Evolutionary conservation across 805 yeast species (phyloP).

Genomic region (Dipodascopsis uninucleata): DNA sequence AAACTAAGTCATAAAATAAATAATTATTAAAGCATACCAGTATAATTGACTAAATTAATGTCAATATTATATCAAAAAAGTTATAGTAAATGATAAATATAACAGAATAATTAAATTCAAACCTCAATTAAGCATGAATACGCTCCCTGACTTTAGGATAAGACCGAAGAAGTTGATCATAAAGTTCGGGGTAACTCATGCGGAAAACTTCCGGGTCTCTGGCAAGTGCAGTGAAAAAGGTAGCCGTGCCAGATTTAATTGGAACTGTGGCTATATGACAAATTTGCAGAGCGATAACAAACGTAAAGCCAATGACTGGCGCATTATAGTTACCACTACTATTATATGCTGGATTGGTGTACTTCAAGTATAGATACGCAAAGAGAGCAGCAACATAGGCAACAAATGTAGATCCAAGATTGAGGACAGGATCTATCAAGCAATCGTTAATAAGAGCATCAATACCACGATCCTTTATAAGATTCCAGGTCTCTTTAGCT

Average conservation of each 20-base stretch:
- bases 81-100: too few species aligned
- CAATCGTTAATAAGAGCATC: slow-evolving; percentile 84
- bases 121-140: slow-evolving; percentile 31
- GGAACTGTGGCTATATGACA: slow-evolving; percentile 68
- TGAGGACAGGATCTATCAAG: slow-evolving; percentile 70
- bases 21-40: too few species aligned
- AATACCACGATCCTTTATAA: slow-evolving; percentile 73
- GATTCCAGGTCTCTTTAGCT: slow-evolving; percentile 77
- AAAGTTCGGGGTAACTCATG: slow-evolving; percentile 64
- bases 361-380: slow-evolving; percentile 61
- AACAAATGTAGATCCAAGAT: slow-evolving; percentile 69
- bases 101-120: background rate
- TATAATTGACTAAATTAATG: too few species aligned
- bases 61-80: too few species aligned
- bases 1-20: too few species aligned
- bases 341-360: slow-evolving; percentile 67
- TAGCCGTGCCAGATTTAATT: slow-evolving; percentile 74
- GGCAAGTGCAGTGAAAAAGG: slow-evolving; percentile 79
- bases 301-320: slow-evolving; percentile 68
- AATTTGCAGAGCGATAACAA: slow-evolving; percentile 72
- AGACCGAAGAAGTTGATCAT: slow-evolving; percentile 58
- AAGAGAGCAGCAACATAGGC: slow-evolving; percentile 63
- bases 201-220: slow-evolving; percentile 81
- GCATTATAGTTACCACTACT: slow-evolving; percentile 58
- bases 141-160: slow-evolving; percentile 69